A percentile compares a stretch with the other conserved stretches of the same genome.
phyloP scores from a whole-genome alignment of 2,329 filamentous ascomycete genomes.

The Aspergillus puulaauensis region DNA sequence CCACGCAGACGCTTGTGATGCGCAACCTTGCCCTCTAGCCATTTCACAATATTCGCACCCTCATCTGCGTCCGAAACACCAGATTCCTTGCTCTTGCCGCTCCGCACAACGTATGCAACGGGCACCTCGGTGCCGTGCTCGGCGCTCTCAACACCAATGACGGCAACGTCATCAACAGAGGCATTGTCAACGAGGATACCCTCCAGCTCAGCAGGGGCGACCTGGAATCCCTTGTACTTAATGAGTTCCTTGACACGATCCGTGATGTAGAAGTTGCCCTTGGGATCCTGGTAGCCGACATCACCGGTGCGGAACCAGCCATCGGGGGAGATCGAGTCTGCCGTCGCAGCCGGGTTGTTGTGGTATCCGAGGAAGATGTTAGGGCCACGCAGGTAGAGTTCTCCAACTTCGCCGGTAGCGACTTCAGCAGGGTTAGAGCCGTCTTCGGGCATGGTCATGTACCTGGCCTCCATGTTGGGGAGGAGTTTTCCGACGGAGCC shows the following conservation, averaged over 20 bases:
- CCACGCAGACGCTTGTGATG: slow-evolving; percentile 48
- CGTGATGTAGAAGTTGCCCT: slow-evolving; percentile 85
- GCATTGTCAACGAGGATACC: slow-evolving; percentile 52
- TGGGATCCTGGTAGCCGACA: slow-evolving; percentile 72
- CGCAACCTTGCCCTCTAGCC: slow-evolving; percentile 44
- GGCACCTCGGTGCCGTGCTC: slow-evolving; percentile 67
- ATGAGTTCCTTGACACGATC: slow-evolving; percentile 70
- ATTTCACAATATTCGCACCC: slow-evolving; percentile 44
- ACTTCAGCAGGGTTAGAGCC: slow-evolving; percentile 54
- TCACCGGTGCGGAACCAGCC: slow-evolving; percentile 92
- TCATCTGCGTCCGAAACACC: slow-evolving; percentile 48
- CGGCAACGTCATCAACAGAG: slow-evolving; percentile 59
- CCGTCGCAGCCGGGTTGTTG: slow-evolving; percentile 59
- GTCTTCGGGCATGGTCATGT: slow-evolving; percentile 64
- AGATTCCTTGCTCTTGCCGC: slow-evolving; percentile 44
- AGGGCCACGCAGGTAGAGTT: slow-evolving; percentile 65
- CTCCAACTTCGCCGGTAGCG: slow-evolving; percentile 62
- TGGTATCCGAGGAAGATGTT: slow-evolving; percentile 64
- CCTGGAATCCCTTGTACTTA: slow-evolving; percentile 72
- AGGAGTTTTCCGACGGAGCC: slow-evolving; percentile 76
- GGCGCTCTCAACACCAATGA: slow-evolving; percentile 62
- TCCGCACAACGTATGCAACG: slow-evolving; percentile 61
- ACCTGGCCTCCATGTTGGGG: slow-evolving; percentile 77
- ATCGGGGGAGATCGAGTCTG: slow-evolving; percentile 59
- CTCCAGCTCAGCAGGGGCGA: slow-evolving; percentile 67